These are phyloP conservation scores for Dipodascopsis uninucleata DNA, from an alignment of 805 yeast species.

Conservation along the genomic window DNA sequence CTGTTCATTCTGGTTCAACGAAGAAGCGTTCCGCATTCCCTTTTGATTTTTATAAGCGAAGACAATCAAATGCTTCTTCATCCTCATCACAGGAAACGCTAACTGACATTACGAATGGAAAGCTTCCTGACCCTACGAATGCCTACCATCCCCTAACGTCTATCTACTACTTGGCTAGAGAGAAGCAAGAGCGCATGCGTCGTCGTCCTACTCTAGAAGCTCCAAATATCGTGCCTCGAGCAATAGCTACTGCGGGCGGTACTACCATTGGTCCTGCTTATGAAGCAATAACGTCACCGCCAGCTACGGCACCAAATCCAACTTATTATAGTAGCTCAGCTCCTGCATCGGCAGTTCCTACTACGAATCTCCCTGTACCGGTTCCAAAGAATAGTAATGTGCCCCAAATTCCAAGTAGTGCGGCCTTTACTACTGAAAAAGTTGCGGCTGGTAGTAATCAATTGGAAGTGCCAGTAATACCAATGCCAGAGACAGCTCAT, in stretches of 20 bases:
- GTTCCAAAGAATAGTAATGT: too few relatives aligned
- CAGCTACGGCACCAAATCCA: background rate
- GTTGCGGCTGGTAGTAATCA: conserved; percentile 1
- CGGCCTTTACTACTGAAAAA: background rate
- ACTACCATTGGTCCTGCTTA: background rate
- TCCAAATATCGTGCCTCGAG: conserved; percentile 5
- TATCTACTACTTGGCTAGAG: conserved; percentile 80
- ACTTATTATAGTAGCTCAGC: background rate
- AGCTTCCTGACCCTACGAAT: conserved; percentile 68
- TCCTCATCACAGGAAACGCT: conserved; percentile 23
- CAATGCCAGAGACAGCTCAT: conserved; percentile 27
- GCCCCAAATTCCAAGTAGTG: too few relatives aligned
- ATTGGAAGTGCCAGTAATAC: conserved; percentile 23
- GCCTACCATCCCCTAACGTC: conserved; percentile 88
- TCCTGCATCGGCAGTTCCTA: background rate
- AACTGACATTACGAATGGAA: conserved; percentile 11
- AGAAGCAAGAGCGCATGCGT: conserved; percentile 35
- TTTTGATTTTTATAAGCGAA: conserved; percentile 31
- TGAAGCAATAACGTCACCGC: background rate
- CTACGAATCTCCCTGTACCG: background rate
- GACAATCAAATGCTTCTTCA: conserved; percentile 15
- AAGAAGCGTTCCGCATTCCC: conserved; percentile 18
- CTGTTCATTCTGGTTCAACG: conserved; percentile 2
- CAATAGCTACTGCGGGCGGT: background rate
- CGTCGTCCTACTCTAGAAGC: conserved; percentile 22